Evolutionary conservation across 768 basidiomycete genomes (phyloP).

Genomic region (Sporobolomyces roseus): DNA sequence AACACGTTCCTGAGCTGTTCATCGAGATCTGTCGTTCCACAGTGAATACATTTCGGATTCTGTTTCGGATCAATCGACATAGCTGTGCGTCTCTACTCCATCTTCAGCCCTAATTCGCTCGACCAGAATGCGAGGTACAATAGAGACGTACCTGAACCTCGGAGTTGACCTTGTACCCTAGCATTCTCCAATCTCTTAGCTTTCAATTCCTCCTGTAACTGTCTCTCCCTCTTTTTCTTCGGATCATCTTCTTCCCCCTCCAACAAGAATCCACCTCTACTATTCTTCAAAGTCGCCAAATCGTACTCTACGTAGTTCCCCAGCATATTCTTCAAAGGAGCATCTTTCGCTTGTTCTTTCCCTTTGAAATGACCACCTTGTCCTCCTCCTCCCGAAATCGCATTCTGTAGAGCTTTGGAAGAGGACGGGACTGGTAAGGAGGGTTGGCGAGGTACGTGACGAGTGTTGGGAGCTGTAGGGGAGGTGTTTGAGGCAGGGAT

Average conservation of each 20-base stretch:
- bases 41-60: conserved; percentile 83
- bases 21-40: conserved; percentile 84
- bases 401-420: too few species aligned
- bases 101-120: neutral
- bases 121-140: neutral
- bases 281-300: conserved; percentile 91
- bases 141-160: conserved; percentile 25
- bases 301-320: conserved; percentile 98
- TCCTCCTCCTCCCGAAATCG: too few species aligned
- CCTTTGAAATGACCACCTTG: conserved; percentile 11
- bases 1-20: conserved; percentile 75
- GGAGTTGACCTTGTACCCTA: conserved; percentile 34
- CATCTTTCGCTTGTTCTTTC: conserved; percentile 17
- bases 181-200: conserved; percentile 45
- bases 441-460: conserved; percentile 20
- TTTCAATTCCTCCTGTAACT: conserved; percentile 67
- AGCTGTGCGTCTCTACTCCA: conserved; percentile 53
- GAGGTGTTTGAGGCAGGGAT: conserved; percentile 60
- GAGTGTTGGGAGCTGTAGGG: conserved; percentile 54
- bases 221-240: conserved; percentile 73
- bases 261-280: conserved; percentile 89
- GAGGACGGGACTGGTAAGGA: too few species aligned
- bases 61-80: conserved; percentile 67
- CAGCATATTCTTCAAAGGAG: conserved; percentile 49
- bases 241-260: conserved; percentile 75